Conservation (phyloP, 495 filamentous ascomycete genomes). For the Antarctomyces pellizariae region DNA sequence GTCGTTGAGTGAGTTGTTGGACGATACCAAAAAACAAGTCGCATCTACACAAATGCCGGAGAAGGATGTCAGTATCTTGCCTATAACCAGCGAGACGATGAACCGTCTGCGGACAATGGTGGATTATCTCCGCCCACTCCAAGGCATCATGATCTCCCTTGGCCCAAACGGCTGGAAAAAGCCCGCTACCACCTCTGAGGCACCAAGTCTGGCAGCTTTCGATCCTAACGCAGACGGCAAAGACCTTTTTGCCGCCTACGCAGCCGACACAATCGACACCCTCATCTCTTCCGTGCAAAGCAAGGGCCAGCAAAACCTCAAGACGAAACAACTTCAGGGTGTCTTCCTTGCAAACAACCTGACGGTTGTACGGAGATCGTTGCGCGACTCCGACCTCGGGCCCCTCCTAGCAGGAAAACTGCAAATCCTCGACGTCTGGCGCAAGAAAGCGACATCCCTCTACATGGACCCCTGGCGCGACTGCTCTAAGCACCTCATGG, state of each 20-base stretch:
- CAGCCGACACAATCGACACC: conserved; percentile 14
- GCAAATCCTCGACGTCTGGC: conserved; percentile 51
- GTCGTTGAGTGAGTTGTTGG: conserved; percentile 62
- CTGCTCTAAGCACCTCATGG: conserved; percentile 59
- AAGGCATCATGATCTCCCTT: conserved; percentile 72
- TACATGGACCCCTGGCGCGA: conserved; percentile 85
- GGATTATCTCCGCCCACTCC: conserved; percentile 65
- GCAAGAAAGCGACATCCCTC: conserved; percentile 58
- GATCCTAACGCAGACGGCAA: conserved; percentile 80
- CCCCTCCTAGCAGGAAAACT: conserved; percentile 42
- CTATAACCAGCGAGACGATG: conserved; percentile 68
- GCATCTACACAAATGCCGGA: conserved; percentile 39
- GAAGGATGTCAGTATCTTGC: conserved; percentile 51
- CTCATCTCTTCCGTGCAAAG: conserved; percentile 48
- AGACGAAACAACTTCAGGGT: conserved; percentile 54
- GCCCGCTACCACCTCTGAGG: conserved; percentile 22
- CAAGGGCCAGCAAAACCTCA: conserved; percentile 48
- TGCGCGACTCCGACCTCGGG: conserved; percentile 56
- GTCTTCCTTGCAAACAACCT: conserved; percentile 87
- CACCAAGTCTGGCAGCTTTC: conserved; percentile 46
- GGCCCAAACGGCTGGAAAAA: conserved; percentile 81
- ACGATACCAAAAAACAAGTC: conserved; percentile 58
- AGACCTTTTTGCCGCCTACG: conserved; percentile 29
- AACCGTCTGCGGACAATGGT: conserved; percentile 67
- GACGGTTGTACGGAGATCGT: conserved; percentile 62